phyloP scores from a whole-genome alignment of 78 protist genomes.

The Dictyostelium brefeldianum region DNA sequence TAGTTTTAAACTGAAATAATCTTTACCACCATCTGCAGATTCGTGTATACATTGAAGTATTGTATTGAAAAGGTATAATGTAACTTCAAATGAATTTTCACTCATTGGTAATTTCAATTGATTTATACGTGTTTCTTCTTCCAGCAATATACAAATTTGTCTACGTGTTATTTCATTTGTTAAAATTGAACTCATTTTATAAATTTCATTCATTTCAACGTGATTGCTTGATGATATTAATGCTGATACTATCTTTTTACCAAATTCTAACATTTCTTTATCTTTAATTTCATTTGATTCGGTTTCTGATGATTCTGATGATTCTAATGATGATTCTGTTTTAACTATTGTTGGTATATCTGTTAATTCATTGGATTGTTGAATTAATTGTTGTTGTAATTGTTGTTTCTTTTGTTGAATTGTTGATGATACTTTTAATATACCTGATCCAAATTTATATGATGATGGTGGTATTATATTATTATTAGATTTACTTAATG shows the following conservation, averaged over 20 bases:
- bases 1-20: conserved; percentile 59
- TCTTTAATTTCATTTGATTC: conserved; percentile 27
- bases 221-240: conserved; percentile 70
- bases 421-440: conserved; percentile 35
- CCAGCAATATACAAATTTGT: conserved; percentile 54
- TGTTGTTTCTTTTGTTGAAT: conserved; percentile 26
- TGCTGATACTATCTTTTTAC: conserved; percentile 72
- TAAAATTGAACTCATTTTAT: conserved; percentile 58
- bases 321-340: not conserved
- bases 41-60: conserved; percentile 55
- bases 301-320: not conserved
- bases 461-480: not conserved
- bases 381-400: not conserved
- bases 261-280: conserved; percentile 62
- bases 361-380: not conserved
- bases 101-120: conserved; percentile 78
- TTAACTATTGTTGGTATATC: not conserved
- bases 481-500: conserved; percentile 26
- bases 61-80: conserved; percentile 54
- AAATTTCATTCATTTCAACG: conserved; percentile 73
- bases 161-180: conserved; percentile 46
- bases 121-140: conserved; percentile 62
- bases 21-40: conserved; percentile 8
- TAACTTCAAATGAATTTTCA: conserved; percentile 70
- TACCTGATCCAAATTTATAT: conserved; percentile 15